phyloP scores from a whole-genome alignment of 495 filamentous ascomycete species.

The Penicillium dipodomyicola region DNA sequence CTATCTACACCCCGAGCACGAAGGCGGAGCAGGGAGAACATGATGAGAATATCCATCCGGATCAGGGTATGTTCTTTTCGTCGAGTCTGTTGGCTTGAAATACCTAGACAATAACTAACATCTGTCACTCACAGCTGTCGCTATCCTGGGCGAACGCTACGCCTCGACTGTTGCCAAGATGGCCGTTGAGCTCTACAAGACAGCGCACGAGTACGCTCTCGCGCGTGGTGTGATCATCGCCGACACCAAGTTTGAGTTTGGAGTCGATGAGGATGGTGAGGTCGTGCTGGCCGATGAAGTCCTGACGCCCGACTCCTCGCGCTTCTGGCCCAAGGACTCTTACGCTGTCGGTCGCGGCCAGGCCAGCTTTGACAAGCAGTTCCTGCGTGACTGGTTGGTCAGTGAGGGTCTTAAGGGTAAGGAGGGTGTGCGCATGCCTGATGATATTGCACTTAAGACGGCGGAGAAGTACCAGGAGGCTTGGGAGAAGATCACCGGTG shows the following conservation, averaged over 20 bases:
- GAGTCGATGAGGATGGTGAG: slow-evolving; percentile 69
- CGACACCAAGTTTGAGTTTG: slow-evolving; percentile 85
- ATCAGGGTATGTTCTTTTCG: slow-evolving; percentile 46
- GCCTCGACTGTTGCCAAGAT: slow-evolving; percentile 73
- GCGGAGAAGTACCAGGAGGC: slow-evolving; percentile 65
- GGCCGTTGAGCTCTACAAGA: slow-evolving; percentile 68
- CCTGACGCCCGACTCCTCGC: slow-evolving; percentile 78
- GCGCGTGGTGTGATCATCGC: slow-evolving; percentile 87
- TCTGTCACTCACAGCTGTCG: slow-evolving; percentile 44
- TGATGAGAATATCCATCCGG: slow-evolving; percentile 88
- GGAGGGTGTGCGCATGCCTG: slow-evolving; percentile 63
- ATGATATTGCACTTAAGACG: slow-evolving; percentile 62
- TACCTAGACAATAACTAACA: slow-evolving; percentile 10
- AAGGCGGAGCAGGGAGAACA: slow-evolving; percentile 83
- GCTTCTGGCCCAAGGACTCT: slow-evolving; percentile 79
- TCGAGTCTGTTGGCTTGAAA: neutral
- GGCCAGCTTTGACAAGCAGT: slow-evolving; percentile 90
- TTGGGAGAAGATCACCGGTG: slow-evolving; percentile 67
- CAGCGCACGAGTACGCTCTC: slow-evolving; percentile 69
- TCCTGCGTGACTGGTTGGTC: slow-evolving; percentile 81
- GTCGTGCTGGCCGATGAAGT: slow-evolving; percentile 91
- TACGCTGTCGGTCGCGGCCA: slow-evolving; percentile 75
- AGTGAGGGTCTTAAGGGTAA: slow-evolving; percentile 67
- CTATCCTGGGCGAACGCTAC: slow-evolving; percentile 70
- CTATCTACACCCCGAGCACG: slow-evolving; percentile 86